Percentiles rank a stretch among this genome's conserved stretches.
Evolutionary conservation across 768 basidiomycete species (phyloP).

Genomic region (Boletales sp.): DNA sequence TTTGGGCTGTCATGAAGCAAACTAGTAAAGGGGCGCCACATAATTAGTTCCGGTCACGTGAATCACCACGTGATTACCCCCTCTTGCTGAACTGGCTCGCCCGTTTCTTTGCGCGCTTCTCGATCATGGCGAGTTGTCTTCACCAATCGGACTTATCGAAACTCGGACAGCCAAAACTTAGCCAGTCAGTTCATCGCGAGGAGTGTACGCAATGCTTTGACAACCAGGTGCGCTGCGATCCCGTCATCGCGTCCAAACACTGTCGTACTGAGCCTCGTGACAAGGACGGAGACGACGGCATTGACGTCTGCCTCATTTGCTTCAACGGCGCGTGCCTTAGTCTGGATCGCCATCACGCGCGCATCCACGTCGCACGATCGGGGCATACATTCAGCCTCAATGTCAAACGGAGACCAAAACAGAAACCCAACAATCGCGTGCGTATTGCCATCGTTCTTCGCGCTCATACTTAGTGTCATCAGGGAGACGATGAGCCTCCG

Average conservation of each 20-base stretch:
- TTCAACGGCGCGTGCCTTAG: slow-evolving; percentile 91
- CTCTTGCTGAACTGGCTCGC: neutral
- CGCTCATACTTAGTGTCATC: neutral
- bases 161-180: slow-evolving; percentile 55
- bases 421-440: slow-evolving; percentile 57
- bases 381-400: slow-evolving; percentile 79
- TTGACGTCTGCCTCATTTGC: slow-evolving; percentile 88
- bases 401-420: slow-evolving; percentile 66
- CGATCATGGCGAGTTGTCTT: slow-evolving; percentile 38
- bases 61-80: slow-evolving; percentile 6
- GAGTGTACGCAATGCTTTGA: slow-evolving; percentile 99
- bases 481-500: slow-evolving; percentile 82
- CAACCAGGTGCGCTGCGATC: slow-evolving; percentile 57
- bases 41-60: neutral
- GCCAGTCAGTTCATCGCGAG: slow-evolving; percentile 79
- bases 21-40: too few relatives aligned
- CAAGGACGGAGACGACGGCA: slow-evolving; percentile 69
- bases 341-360: slow-evolving; percentile 63
- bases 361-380: slow-evolving; percentile 65
- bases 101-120: neutral
- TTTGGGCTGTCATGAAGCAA: too few relatives aligned
- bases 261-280: neutral
- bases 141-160: slow-evolving; percentile 50
- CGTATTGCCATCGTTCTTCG: slow-evolving; percentile 27
- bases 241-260: neutral